A percentile compares a stretch with the other conserved stretches of the same genome.
These are phyloP conservation scores for Drechslerella stenobrocha DNA, from an alignment of 2,329 filamentous ascomycete species.

Conservation along the genomic window DNA sequence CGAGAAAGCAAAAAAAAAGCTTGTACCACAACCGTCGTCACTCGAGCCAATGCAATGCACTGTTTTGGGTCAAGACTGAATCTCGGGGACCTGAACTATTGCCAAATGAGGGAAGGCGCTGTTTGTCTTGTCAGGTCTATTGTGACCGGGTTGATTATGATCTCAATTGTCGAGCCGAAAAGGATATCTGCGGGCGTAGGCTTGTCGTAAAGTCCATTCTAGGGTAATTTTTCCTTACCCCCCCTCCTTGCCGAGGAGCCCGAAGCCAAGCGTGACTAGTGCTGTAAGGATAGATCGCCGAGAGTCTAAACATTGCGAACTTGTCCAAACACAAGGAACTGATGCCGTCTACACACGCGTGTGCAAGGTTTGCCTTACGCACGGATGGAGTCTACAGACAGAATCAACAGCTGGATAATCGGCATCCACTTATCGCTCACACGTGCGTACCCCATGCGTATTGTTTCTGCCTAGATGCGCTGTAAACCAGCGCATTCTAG, in stretches of 20 bases:
- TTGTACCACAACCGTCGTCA: constrained; percentile 3
- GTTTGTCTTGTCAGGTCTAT: not conserved
- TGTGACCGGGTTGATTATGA: too few relatives aligned
- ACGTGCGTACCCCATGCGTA: not conserved
- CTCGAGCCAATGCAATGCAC: not conserved
- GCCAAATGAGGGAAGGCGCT: not conserved
- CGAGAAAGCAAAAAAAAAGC: not conserved
- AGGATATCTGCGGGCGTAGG: too few relatives aligned
- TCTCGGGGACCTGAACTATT: not conserved
- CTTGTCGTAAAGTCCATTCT: too few relatives aligned
- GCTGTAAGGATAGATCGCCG: too few relatives aligned
- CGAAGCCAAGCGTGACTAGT: too few relatives aligned
- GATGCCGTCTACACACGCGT: not conserved
- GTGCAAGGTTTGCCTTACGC: not conserved
- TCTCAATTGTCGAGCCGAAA: not conserved
- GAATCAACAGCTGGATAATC: not conserved
- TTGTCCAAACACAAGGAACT: too few relatives aligned
- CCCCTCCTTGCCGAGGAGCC: too few relatives aligned
- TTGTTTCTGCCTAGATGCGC: too few relatives aligned
- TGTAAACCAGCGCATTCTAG: too few relatives aligned
- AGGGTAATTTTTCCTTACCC: too few relatives aligned
- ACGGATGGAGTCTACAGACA: not conserved
- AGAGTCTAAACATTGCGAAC: too few relatives aligned
- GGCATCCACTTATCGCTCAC: not conserved
- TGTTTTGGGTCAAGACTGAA: not conserved